Percentiles rank a stretch among this genome's conserved stretches.
phyloP scores from a whole-genome alignment of 1,284 basidiomycete genomes.

The Irpex sp. region DNA sequence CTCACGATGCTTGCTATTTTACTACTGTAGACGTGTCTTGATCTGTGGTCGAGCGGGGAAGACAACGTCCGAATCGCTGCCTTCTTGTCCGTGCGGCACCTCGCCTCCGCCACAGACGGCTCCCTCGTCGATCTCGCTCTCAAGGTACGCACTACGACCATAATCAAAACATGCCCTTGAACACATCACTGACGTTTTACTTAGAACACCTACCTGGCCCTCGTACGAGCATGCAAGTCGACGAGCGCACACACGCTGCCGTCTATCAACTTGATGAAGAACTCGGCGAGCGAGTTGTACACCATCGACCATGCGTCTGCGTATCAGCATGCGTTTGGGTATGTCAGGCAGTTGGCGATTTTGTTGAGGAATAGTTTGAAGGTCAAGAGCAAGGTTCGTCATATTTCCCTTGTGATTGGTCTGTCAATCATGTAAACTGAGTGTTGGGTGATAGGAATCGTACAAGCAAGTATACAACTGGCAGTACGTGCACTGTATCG shows the following conservation, averaged over 20 bases:
- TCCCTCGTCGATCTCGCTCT: constrained; percentile 83
- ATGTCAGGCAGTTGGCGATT: constrained; percentile 95
- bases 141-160: constrained; percentile 57
- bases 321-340: constrained; percentile 96
- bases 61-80: constrained; percentile 87
- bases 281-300: constrained; percentile 92
- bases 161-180: not conserved
- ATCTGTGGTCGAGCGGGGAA: constrained; percentile 78
- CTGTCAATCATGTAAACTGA: constrained; percentile 10
- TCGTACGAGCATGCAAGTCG: constrained; percentile 80
- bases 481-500: constrained; percentile 95
- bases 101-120: constrained; percentile 80
- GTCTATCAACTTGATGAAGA: constrained; percentile 97
- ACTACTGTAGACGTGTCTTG: constrained; percentile 63
- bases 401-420: constrained; percentile 10
- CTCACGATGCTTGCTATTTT: not conserved
- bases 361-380: constrained; percentile 92
- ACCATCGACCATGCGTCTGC: constrained; percentile 70
- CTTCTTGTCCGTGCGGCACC: constrained; percentile 82
- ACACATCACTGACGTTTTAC: not conserved
- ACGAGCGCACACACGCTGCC: constrained; percentile 88
- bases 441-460: constrained; percentile 57
- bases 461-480: constrained; percentile 96
- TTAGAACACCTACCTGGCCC: constrained; percentile 83
- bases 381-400: constrained; percentile 70